A percentile compares a stretch with the other conserved stretches of the same genome.
phyloP scores from a whole-genome alignment of 768 basidiomycete species.

The Cystofilobasidium bisporidii region DNA sequence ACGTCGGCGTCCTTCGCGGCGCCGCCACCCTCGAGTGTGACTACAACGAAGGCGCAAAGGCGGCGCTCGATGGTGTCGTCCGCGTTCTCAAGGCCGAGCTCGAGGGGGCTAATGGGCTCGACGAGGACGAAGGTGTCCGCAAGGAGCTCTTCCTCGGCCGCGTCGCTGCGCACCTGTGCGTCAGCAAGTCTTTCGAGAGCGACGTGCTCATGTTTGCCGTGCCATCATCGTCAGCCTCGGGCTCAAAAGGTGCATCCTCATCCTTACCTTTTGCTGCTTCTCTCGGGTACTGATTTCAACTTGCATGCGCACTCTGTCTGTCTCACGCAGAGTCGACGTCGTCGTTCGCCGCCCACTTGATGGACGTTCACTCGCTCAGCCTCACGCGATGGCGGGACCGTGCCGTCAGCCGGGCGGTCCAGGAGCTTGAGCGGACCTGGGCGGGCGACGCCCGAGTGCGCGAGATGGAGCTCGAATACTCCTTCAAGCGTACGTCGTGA shows the following conservation, averaged over 20 bases:
- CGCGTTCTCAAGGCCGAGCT: not conserved
- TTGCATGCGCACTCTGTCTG: too few species aligned
- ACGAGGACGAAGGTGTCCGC: not conserved
- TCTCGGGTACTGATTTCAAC: too few species aligned
- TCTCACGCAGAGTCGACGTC: not conserved
- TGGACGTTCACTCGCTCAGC: not conserved
- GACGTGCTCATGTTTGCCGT: not conserved
- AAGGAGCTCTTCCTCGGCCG: conserved; percentile 19
- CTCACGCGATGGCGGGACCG: not conserved
- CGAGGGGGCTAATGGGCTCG: not conserved
- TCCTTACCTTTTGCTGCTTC: too few species aligned
- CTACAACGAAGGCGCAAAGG: not conserved
- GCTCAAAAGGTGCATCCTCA: too few species aligned
- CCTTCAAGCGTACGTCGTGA: conserved; percentile 18
- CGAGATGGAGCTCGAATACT: conserved; percentile 10
- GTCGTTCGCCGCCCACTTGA: not conserved
- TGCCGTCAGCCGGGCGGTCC: not conserved
- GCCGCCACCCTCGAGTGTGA: not conserved
- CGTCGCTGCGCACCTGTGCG: conserved; percentile 15
- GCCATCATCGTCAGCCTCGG: not conserved
- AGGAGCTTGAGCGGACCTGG: not conserved
- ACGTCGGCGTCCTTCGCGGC: conserved; percentile 18
- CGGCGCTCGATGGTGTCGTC: conserved; percentile 14
- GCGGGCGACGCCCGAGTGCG: conserved; percentile 5
- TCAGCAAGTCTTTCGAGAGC: conserved; percentile 11